These are phyloP conservation scores for Trypanosoma melophagium DNA, from an alignment of 208 protist genomes.

Conservation along the genomic window DNA sequence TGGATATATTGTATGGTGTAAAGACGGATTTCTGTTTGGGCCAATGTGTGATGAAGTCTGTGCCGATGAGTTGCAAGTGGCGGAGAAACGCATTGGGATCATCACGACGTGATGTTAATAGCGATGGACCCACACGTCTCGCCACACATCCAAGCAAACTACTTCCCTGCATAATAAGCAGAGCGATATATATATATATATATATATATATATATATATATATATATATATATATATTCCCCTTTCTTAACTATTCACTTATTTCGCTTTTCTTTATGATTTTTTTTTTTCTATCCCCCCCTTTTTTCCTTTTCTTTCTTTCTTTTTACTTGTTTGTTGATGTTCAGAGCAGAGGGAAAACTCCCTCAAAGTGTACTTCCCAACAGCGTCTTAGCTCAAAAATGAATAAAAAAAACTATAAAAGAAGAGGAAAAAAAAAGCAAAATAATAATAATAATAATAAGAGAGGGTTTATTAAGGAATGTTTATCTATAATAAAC, in stretches of 20 bases:
- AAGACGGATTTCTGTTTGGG: neutral
- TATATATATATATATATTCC: too few species aligned
- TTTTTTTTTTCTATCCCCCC: neutral
- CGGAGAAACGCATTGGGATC: constrained; percentile 19
- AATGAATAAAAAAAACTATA: too few species aligned
- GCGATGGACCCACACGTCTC: constrained; percentile 6
- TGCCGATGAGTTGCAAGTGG: constrained; percentile 14
- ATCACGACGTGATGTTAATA: neutral
- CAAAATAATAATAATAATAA: too few species aligned
- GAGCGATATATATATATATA: neutral
- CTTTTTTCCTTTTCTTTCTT: neutral
- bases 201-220: constrained; percentile 4
- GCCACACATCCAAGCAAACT: constrained; percentile 24
- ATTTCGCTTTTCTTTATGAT: neutral
- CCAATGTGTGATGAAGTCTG: constrained; percentile 16
- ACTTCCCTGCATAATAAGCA: neutral
- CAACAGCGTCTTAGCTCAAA: too few species aligned
- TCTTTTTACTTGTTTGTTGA: neutral
- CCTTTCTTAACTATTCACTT: neutral
- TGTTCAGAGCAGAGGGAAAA: neutral
- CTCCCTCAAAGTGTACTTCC: too few species aligned
- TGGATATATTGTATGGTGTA: constrained; percentile 21
- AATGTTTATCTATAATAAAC: too few species aligned
- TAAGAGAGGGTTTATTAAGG: too few species aligned
- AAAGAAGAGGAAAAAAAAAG: too few species aligned